These are phyloP conservation scores for Cardamine occulta DNA, from an alignment of 345 rosid genomes.

Conservation along the genomic window DNA sequence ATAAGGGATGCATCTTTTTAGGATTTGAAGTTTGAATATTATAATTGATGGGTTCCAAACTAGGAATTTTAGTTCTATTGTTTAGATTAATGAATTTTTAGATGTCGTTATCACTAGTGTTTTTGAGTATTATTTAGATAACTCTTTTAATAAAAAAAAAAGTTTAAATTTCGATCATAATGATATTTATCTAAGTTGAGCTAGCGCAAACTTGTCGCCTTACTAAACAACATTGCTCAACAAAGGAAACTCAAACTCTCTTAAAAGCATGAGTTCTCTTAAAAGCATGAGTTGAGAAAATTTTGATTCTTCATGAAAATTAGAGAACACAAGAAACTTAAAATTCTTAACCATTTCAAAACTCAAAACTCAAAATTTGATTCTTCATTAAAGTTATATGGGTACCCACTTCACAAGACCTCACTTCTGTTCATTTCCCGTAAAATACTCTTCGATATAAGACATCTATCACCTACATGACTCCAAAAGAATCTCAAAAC, in stretches of 20 bases:
- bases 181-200: background rate
- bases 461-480: constrained; percentile 61
- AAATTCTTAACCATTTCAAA: constrained; percentile 4
- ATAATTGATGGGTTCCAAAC: too few relatives aligned
- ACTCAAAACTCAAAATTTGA: too few relatives aligned
- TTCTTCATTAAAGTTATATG: too few relatives aligned
- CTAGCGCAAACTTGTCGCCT: background rate
- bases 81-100: too few relatives aligned
- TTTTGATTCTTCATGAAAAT: background rate
- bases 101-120: too few relatives aligned
- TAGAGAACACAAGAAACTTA: background rate
- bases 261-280: too few relatives aligned
- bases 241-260: background rate
- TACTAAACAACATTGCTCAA: background rate
- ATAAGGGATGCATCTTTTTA: too few relatives aligned
- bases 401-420: constrained; percentile 20
- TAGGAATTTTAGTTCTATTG: too few relatives aligned
- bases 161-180: too few relatives aligned
- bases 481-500: constrained; percentile 74
- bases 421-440: constrained; percentile 51
- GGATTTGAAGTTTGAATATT: too few relatives aligned
- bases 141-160: too few relatives aligned
- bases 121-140: too few relatives aligned
- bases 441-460: constrained; percentile 67
- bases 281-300: background rate